Percentiles rank a stretch among this genome's conserved stretches.
phyloP scores from a whole-genome alignment of 371 early-diverging fungal genomes.

The Rhizomucor miehei region DNA sequence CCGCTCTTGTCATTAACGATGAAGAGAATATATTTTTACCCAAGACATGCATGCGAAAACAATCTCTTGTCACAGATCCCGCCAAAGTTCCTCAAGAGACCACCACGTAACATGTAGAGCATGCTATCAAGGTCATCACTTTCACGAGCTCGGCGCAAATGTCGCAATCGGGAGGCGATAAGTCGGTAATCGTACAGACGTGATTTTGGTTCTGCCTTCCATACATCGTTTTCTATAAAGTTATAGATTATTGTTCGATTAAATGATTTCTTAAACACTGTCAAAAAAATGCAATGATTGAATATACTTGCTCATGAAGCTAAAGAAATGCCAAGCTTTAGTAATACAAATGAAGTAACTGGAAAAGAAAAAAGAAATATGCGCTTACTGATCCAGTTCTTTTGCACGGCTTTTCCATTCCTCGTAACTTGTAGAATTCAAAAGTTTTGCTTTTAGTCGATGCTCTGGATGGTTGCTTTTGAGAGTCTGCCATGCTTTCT shows the following conservation, averaged over 20 bases:
- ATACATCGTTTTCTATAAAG: constrained; percentile 57
- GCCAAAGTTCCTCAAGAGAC: constrained; percentile 68
- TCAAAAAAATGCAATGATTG: background rate
- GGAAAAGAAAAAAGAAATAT: too few relatives aligned
- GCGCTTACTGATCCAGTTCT: constrained; percentile 52
- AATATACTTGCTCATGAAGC: constrained; percentile 6
- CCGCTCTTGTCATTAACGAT: background rate
- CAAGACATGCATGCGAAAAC: constrained; percentile 56
- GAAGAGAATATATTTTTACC: constrained; percentile 24
- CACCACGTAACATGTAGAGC: constrained; percentile 62
- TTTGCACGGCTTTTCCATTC: constrained; percentile 60
- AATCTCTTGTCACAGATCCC: constrained; percentile 67
- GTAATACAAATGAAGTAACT: too few relatives aligned
- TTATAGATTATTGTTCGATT: background rate
- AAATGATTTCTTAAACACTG: background rate
- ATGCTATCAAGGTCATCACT: constrained; percentile 55
- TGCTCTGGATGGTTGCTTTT: constrained; percentile 39
- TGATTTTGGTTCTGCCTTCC: constrained; percentile 53
- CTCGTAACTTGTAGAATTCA: constrained; percentile 47
- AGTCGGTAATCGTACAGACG: constrained; percentile 69
- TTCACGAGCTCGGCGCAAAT: constrained; percentile 49
- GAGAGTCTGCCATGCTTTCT: constrained; percentile 28
- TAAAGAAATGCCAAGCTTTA: background rate
- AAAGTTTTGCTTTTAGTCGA: constrained; percentile 31
- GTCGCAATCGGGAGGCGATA: constrained; percentile 53